A percentile compares a stretch with the other conserved stretches of the same genome.
Conservation (phyloP, 164 flowering plant genomes). For the Macadamia integrifolia region DNA sequence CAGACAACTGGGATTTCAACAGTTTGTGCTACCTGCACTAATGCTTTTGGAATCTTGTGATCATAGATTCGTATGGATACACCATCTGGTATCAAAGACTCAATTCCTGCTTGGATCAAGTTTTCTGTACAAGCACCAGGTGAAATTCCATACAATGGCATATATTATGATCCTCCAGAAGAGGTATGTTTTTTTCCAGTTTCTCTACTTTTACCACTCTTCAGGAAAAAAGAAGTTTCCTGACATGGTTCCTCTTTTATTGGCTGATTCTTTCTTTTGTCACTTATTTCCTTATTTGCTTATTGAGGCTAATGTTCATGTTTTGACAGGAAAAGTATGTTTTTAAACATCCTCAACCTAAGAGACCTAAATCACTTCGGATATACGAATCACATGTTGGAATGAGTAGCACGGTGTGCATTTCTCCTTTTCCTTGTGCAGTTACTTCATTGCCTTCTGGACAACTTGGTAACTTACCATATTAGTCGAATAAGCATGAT, state of each 20-base stretch:
- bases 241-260: background rate
- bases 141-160: conserved; percentile 92
- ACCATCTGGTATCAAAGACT: conserved; percentile 89
- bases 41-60: conserved; percentile 5
- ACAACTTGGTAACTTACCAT: too few relatives aligned
- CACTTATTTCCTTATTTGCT: background rate
- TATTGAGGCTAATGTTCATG: conserved; percentile 3
- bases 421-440: conserved; percentile 3
- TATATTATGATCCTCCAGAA: conserved; percentile 94
- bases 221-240: background rate
- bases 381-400: conserved; percentile 98
- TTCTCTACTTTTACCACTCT: background rate
- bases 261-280: conserved; percentile 2
- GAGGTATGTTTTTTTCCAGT: conserved; percentile 46
- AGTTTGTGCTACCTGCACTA: background rate
- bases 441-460: too few relatives aligned
- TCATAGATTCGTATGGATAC: conserved; percentile 93
- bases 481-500: too few relatives aligned
- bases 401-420: conserved; percentile 90
- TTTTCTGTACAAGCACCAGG: conserved; percentile 97
- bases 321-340: conserved; percentile 69
- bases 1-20: background rate
- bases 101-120: conserved; percentile 98
- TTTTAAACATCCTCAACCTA: conserved; percentile 83
- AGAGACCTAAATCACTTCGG: conserved; percentile 81